These are phyloP conservation scores for Penicillium sp. DNA, from an alignment of 2,329 filamentous ascomycete genomes.

Conservation along the genomic window DNA sequence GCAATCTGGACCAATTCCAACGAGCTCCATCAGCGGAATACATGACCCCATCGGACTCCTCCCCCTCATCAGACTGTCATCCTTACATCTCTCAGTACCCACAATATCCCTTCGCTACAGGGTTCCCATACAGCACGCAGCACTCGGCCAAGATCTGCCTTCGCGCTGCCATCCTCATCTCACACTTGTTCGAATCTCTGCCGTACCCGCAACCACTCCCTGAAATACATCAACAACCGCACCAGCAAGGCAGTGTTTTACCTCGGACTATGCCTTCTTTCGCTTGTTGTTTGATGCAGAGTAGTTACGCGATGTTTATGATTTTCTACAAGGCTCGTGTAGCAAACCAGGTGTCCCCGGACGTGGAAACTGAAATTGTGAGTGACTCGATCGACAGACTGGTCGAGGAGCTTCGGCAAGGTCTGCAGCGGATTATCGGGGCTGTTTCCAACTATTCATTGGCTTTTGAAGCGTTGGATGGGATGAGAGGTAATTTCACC, in stretches of 20 bases:
- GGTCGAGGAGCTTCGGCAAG: constrained; percentile 38
- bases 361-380: constrained; percentile 20
- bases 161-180: constrained; percentile 40
- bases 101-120: constrained; percentile 32
- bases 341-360: constrained; percentile 32
- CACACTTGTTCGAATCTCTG: constrained; percentile 41
- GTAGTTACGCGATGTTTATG: constrained; percentile 50
- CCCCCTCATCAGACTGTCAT: constrained; percentile 31
- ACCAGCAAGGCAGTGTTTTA: constrained; percentile 11
- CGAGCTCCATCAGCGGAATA: constrained; percentile 31
- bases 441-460: constrained; percentile 42
- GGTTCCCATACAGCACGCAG: constrained; percentile 43
- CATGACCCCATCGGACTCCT: constrained; percentile 34
- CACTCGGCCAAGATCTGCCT: constrained; percentile 45
- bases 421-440: constrained; percentile 38
- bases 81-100: constrained; percentile 28
- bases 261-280: constrained; percentile 50
- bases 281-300: constrained; percentile 49
- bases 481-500: constrained; percentile 42
- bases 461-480: constrained; percentile 45
- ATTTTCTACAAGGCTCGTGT: constrained; percentile 44
- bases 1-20: constrained; percentile 31
- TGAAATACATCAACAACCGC: constrained; percentile 19
- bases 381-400: constrained; percentile 31
- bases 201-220: constrained; percentile 37